Evolutionary conservation across 306 rosid genomes (phyloP).

Genomic region (Mucuna pruriens): DNA sequence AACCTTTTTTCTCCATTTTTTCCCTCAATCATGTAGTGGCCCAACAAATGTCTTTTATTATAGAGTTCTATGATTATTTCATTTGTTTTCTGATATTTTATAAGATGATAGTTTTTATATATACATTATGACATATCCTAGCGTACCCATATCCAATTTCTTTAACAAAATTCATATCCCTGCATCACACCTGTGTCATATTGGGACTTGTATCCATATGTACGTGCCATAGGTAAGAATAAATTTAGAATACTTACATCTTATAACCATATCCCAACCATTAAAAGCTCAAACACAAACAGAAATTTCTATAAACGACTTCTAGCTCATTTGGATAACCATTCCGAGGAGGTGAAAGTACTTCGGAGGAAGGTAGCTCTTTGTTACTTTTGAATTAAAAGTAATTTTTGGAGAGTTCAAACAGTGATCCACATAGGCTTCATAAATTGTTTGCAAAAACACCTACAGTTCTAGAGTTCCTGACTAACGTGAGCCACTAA

Average conservation of each 20-base stretch:
- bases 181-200: background rate
- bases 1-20: background rate
- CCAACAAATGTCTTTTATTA: background rate
- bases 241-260: conserved; percentile 6
- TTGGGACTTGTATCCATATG: background rate
- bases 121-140: background rate
- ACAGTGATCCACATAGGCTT: background rate
- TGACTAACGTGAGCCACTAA: background rate
- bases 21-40: background rate
- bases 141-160: background rate
- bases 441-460: conserved; percentile 14
- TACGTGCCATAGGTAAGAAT: background rate
- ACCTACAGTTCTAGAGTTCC: background rate
- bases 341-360: no score
- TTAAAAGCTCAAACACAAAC: conserved; percentile 2
- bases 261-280: conserved; percentile 12
- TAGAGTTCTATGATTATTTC: background rate
- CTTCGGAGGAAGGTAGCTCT: no score
- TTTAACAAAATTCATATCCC: background rate
- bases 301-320: conserved; percentile 29
- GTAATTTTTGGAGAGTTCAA: no score
- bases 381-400: no score
- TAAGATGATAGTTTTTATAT: background rate
- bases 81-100: background rate
- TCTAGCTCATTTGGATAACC: no score